Evolutionary conservation across 2,329 filamentous ascomycete species (phyloP).

Genomic region (Calonectria pauciramosa): DNA sequence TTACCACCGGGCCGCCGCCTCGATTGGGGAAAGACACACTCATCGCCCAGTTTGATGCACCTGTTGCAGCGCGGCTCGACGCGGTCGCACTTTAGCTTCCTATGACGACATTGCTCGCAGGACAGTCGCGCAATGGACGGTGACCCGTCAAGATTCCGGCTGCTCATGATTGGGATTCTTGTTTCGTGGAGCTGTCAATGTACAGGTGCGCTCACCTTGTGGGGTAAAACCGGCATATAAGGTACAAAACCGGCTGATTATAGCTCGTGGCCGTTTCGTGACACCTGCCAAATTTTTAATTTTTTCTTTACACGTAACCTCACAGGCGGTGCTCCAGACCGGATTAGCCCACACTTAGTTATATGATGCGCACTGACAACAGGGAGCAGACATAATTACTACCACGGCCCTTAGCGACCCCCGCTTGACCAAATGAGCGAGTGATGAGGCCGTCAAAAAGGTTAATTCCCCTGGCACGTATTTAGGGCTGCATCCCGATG

Average conservation of each 20-base stretch:
- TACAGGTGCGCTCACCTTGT: neutral
- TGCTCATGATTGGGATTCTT: neutral
- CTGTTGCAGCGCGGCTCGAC: neutral
- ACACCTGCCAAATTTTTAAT: neutral
- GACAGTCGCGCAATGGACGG: neutral
- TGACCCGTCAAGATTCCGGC: neutral
- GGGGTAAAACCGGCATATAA: neutral
- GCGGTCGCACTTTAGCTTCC: constrained; percentile 1
- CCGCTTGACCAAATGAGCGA: neutral
- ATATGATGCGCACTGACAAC: neutral
- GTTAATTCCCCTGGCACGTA: too few relatives aligned
- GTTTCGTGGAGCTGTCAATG: neutral
- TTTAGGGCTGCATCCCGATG: neutral
- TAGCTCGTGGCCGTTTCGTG: neutral
- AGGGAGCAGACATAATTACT: neutral
- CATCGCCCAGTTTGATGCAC: neutral
- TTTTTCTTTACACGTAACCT: neutral
- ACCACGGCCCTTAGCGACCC: neutral
- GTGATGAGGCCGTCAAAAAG: neutral
- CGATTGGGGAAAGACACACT: neutral
- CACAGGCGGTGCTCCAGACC: neutral
- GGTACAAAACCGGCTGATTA: neutral
- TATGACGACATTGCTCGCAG: neutral
- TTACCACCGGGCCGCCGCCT: neutral
- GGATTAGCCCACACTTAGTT: neutral